Evolutionary conservation across 2,329 filamentous ascomycete species (phyloP).

Genomic region (Tolypocladium amazonense): DNA sequence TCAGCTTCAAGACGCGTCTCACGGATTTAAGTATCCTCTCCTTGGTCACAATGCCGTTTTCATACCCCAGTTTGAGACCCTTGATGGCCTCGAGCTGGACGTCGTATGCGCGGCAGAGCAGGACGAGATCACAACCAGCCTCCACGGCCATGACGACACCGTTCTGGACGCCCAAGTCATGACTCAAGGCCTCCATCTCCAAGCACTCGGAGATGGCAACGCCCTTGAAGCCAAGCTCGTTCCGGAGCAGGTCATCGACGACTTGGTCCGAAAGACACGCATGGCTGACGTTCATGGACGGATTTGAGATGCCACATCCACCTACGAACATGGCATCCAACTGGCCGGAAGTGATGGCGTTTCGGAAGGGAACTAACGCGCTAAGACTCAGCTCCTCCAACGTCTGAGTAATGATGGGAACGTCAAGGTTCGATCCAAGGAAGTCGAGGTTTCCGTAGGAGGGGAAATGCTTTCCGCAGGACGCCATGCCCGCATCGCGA

Average conservation of each 20-base stretch:
- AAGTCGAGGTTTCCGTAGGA: constrained; percentile 95
- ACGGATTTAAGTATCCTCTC: constrained; percentile 73
- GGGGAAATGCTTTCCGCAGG: constrained; percentile 92
- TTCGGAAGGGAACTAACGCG: constrained; percentile 82
- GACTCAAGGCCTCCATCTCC: constrained; percentile 91
- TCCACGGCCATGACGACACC: constrained; percentile 97
- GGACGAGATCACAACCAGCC: constrained; percentile 84
- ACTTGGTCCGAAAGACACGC: constrained; percentile 90
- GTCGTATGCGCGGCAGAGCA: constrained; percentile 79
- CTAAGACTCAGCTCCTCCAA: constrained; percentile 87
- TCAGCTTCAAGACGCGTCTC: constrained; percentile 67
- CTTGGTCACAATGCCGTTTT: constrained; percentile 80
- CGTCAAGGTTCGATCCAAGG: constrained; percentile 78
- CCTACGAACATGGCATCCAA: constrained; percentile 94
- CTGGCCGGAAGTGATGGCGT: constrained; percentile 70
- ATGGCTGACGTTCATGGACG: constrained; percentile 89
- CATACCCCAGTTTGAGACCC: constrained; percentile 77
- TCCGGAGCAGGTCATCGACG: constrained; percentile 79
- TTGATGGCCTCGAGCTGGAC: constrained; percentile 88
- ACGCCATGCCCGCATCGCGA: constrained; percentile 79
- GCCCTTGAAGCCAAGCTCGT: constrained; percentile 79
- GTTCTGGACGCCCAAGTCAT: constrained; percentile 93
- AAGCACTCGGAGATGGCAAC: constrained; percentile 92
- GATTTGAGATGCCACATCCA: constrained; percentile 83
- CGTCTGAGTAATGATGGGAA: constrained; percentile 92